Conservation (phyloP, 2,329 filamentous ascomycete genomes). For the Alternaria atra region DNA sequence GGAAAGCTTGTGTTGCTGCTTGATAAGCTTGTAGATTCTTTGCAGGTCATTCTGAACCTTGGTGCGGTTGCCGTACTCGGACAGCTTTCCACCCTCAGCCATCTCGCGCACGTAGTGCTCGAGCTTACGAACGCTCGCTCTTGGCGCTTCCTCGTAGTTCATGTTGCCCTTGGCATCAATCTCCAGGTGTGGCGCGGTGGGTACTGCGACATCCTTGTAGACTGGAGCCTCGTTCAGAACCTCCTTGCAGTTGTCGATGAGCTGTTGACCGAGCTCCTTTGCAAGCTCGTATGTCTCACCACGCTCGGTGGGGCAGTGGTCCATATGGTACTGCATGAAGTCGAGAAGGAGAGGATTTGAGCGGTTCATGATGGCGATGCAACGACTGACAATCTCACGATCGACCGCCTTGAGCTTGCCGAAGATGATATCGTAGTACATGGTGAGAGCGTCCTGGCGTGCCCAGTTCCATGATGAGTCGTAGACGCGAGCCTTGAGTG, state of each 20-base stretch:
- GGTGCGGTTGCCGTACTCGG: constrained; percentile 96
- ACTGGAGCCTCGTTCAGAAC: constrained; percentile 83
- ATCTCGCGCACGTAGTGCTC: constrained; percentile 99
- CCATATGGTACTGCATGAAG: constrained; percentile 99
- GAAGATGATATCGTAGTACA: constrained; percentile 99
- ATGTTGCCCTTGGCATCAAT: constrained; percentile 92
- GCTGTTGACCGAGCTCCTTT: constrained; percentile 89
- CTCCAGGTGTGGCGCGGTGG: constrained; percentile 91
- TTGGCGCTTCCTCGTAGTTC: constrained; percentile 86
- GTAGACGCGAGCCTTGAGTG: constrained; percentile 93
- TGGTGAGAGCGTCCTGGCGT: constrained; percentile 93
- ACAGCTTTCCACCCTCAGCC: constrained; percentile 98
- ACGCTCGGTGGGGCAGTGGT: constrained; percentile 95
- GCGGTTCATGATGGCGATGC: constrained; percentile 99
- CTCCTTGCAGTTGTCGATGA: constrained; percentile 98
- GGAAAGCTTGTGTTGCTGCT: constrained; percentile 96
- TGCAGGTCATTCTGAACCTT: constrained; percentile 97
- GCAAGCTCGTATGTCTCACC: constrained; percentile 98
- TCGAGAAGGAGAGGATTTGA: constrained; percentile 95
- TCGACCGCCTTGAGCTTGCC: constrained; percentile 92
- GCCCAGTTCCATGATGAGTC: constrained; percentile 99
- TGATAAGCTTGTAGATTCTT: constrained; percentile 97
- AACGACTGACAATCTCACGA: constrained; percentile 97
- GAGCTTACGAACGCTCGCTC: constrained; percentile 90
- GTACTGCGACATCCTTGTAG: constrained; percentile 94